phyloP scores from a whole-genome alignment of 2,329 filamentous ascomycete species.

The Arachnomyces sp. region DNA sequence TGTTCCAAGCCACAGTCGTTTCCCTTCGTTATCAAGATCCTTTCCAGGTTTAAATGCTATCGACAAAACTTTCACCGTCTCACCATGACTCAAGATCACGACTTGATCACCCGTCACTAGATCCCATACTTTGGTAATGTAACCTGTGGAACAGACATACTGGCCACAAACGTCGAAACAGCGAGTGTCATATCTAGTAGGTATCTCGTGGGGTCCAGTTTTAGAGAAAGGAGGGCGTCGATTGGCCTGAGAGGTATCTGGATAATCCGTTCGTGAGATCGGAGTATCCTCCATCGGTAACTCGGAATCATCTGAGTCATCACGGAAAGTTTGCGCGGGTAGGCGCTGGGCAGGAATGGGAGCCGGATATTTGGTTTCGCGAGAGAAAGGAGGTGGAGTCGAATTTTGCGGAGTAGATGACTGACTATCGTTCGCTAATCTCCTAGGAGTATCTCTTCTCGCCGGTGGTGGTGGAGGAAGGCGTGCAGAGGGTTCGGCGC shows the following conservation, averaged over 20 bases:
- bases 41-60: slow-evolving; percentile 77
- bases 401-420: slow-evolving; percentile 12
- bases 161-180: slow-evolving; percentile 83
- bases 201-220: slow-evolving; percentile 65
- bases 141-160: slow-evolving; percentile 77
- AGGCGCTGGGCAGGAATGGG: slow-evolving; percentile 6
- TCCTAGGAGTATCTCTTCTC: slow-evolving; percentile 18
- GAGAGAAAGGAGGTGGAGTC: slow-evolving; percentile 15
- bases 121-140: slow-evolving; percentile 83
- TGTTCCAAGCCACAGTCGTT: slow-evolving; percentile 80
- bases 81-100: slow-evolving; percentile 74
- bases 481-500: slow-evolving; percentile 13
- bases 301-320: slow-evolving; percentile 46
- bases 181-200: slow-evolving; percentile 78
- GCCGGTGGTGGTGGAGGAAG: slow-evolving; percentile 25
- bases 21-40: slow-evolving; percentile 72
- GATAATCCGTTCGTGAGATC: slow-evolving; percentile 59
- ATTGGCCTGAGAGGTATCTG: slow-evolving; percentile 77
- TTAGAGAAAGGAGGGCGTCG: slow-evolving; percentile 71
- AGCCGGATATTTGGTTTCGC: slow-evolving; percentile 15
- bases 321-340: slow-evolving; percentile 11
- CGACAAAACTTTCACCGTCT: slow-evolving; percentile 73
- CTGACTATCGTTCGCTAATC: slow-evolving; percentile 10
- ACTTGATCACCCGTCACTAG: slow-evolving; percentile 71
- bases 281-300: slow-evolving; percentile 41